Evolutionary conservation across 331 rosid genomes (phyloP).

Genomic region (Dryas integrifolia): DNA sequence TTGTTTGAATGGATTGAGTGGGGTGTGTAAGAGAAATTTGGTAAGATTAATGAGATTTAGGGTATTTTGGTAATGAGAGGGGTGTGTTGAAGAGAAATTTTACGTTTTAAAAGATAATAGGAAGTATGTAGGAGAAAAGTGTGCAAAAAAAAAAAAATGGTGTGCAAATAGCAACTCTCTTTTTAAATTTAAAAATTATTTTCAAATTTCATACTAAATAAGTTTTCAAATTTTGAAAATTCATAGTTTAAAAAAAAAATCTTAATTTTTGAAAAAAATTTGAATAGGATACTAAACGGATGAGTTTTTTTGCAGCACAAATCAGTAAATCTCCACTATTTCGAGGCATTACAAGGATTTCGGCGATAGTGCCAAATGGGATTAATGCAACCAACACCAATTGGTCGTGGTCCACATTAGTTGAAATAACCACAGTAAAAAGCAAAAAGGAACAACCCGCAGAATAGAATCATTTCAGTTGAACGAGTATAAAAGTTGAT

Average conservation of each 20-base stretch:
- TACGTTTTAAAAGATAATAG: too few relatives aligned
- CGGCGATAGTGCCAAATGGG: not conserved
- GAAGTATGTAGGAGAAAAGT: too few relatives aligned
- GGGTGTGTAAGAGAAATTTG: too few relatives aligned
- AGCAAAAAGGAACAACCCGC: not conserved
- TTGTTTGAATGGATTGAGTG: too few relatives aligned
- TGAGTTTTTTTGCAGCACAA: not conserved
- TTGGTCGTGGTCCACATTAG: conserved; percentile 16
- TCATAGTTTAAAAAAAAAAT: not conserved
- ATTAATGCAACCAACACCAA: not conserved
- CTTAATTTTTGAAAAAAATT: not conserved
- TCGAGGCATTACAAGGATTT: not conserved
- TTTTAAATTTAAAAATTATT: too few relatives aligned
- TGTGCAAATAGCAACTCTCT: too few relatives aligned
- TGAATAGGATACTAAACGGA: too few relatives aligned
- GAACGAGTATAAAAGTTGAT: not conserved
- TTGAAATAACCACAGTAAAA: not conserved
- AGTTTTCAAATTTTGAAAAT: not conserved
- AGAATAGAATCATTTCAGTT: not conserved
- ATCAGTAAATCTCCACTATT: not conserved
- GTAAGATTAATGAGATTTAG: too few relatives aligned
- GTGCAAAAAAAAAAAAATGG: too few relatives aligned
- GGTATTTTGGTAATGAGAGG: too few relatives aligned
- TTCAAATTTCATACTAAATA: too few relatives aligned
- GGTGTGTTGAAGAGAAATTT: too few relatives aligned